Base-by-base conservation (phyloP, 2,329 filamentous ascomycete species). In the Clarireedia hainanense region DNA sequence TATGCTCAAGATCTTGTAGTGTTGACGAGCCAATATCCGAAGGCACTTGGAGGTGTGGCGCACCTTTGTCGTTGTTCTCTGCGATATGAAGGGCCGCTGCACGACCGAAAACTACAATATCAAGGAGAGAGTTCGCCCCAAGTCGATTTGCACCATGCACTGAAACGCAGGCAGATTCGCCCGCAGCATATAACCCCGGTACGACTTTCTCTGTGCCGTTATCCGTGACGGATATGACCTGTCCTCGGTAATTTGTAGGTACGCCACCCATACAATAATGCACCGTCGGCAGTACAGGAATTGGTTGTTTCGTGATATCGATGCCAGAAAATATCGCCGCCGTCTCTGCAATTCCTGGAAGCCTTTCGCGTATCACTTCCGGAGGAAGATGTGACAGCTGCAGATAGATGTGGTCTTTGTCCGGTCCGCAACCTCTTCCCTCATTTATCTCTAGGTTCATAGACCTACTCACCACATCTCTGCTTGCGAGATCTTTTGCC, bases 261-360 rank as follows among this genome's bases (percentile, higher is more conserved):
- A 99, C 96, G 81, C 94, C 92, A 75, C 92, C 92, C 94, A 97
- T 99, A 82, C 96, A 96, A 83, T 99, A 99, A 80, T 99, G 91
- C 64, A 96, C 92, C 46, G 92, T 97, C 57, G 92, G 92, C 61
- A 97, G 80, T 63, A 97, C 92, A 60, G 92, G 92, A 66, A 97
- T 97, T 63, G 92, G 92, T 76, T 96, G 89, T 80, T 96, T 96
- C 70, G 85, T 87, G 65, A 99, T 92, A 73, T 99, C 94, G 67
- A 99, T 91, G 76, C 94, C 92, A 58, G 92, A 82, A 75, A 99
- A 99, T 69, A 97, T 97, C 66, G 89, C 91, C 52, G 92, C 94
- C 36, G 94, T 99, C 80, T 99, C 94, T 40, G 92, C 96, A 72
- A 99, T 99, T 84, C 92, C 92, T 56, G 92, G 92, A 59, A 99